Conservation (phyloP, 2,329 filamentous ascomycete genomes). For the Pestalotiopsis sp. region DNA sequence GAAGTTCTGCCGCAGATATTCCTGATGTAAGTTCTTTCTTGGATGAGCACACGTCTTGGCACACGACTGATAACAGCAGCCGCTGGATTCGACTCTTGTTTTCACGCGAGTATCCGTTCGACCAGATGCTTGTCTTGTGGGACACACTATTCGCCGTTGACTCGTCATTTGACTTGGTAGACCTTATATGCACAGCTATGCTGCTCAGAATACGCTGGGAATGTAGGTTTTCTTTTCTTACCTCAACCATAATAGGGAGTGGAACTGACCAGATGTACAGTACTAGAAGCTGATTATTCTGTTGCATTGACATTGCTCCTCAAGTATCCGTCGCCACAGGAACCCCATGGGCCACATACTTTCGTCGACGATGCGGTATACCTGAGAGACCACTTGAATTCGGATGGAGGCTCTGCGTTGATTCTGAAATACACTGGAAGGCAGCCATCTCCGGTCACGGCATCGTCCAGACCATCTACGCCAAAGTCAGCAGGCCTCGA, state of each 20-base stretch:
- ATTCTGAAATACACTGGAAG: conserved; percentile 71
- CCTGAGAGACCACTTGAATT: conserved; percentile 64
- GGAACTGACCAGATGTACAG: conserved; percentile 38
- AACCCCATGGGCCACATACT: conserved; percentile 67
- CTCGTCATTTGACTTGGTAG: conserved; percentile 74
- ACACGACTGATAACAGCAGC: conserved; percentile 38
- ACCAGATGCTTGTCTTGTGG: conserved; percentile 83
- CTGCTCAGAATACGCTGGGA: conserved; percentile 89
- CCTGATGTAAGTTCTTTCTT: conserved; percentile 65
- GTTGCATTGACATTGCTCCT: conserved; percentile 78
- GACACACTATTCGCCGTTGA: conserved; percentile 89
- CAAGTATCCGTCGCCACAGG: conserved; percentile 72
- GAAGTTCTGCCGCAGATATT: conserved; percentile 97
- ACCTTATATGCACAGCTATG: conserved; percentile 93
- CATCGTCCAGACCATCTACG: conserved; percentile 30
- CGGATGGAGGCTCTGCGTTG: conserved; percentile 62
- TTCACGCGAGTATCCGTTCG: conserved; percentile 88
- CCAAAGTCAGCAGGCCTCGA: conserved; percentile 35
- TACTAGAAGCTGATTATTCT: conserved; percentile 86
- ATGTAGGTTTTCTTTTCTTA: conserved; percentile 50
- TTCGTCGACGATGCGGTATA: conserved; percentile 86
- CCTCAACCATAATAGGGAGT: not conserved
- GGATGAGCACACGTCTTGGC: conserved; percentile 9
- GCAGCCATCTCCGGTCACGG: conserved; percentile 37
- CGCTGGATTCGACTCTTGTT: conserved; percentile 95